Base-by-base conservation (phyloP, 768 basidiomycete species). In the Boletus bicolor region DNA sequence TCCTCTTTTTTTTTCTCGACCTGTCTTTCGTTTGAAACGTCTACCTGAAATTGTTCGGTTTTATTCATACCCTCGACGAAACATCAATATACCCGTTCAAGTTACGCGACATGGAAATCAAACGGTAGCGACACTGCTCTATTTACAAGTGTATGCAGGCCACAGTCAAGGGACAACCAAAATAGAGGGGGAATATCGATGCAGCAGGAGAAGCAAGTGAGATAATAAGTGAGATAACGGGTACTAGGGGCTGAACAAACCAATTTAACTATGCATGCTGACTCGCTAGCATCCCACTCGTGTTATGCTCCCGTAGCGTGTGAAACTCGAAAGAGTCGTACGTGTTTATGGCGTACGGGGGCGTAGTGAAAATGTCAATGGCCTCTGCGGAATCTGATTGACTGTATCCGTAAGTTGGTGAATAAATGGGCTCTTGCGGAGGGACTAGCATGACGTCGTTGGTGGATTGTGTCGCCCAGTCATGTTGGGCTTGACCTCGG, bases 281-380 rank as follows among this genome's bases (percentile, higher is more conserved):
- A 51, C 60, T 51, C 12, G 64, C 45, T n/a, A 66, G 53, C 34
- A 56, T n/a, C 15, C 43, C 49, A 19, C 38, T 47, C 32, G 58
- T 50, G 56, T 55, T 58, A 32, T 73, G 68, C 45, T 71, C 74
- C 19, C 62, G 68, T 14, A 71, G 55, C 19, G 62, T 51, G 54
- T 72, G 74, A 21, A 72, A 70, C n/a, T 68, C 73, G 47, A 72
- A 65, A 17, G 69, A 57, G 55, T 75, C 74, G 38, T 65, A 69
- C 17, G 68, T 52, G 48, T 58, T 42, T 10, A 63, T 51, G 32
- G 56, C 14, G 26, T 59, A 67, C 21, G 58, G 28, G 17, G 65
- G 35, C 32, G 58, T 17, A 14, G 56, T 48, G 21, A 58, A 61
- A n/a, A 67, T 50, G 35, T 67, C 64, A 9, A 58, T 42, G 26